phyloP scores from a whole-genome alignment of 2,329 filamentous ascomycete genomes.

The Aspergillus viridinutans region DNA sequence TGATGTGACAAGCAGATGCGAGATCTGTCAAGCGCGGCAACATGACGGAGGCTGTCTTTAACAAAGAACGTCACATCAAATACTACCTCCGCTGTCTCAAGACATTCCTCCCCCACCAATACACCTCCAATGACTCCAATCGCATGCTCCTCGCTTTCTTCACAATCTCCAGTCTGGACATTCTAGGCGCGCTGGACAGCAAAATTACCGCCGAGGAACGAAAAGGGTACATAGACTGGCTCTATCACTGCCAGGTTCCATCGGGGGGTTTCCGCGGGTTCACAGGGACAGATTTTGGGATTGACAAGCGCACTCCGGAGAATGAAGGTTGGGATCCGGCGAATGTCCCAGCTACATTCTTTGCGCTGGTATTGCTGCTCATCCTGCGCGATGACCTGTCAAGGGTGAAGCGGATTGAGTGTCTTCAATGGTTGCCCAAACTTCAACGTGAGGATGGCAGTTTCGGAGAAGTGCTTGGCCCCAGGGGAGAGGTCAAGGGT shows the following conservation, averaged over 20 bases:
- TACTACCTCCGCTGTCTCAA: conserved; percentile 91
- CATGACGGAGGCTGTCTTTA: conserved; percentile 30
- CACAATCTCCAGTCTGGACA: conserved; percentile 76
- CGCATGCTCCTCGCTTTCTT: conserved; percentile 89
- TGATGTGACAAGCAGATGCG: background rate
- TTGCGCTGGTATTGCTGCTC: conserved; percentile 73
- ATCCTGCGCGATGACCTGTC: conserved; percentile 60
- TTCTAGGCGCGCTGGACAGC: conserved; percentile 63
- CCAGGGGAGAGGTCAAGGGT: conserved; percentile 61
- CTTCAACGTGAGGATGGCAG: conserved; percentile 83
- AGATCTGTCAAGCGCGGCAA: conserved; percentile 2
- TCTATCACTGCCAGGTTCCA: conserved; percentile 80
- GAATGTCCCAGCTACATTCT: conserved; percentile 83
- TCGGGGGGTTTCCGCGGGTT: conserved; percentile 85
- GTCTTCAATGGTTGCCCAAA: conserved; percentile 67
- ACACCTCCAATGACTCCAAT: conserved; percentile 84
- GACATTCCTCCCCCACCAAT: conserved; percentile 72
- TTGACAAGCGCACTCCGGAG: conserved; percentile 44
- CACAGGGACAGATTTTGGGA: conserved; percentile 60
- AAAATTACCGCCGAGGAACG: conserved; percentile 53
- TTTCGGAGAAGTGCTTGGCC: conserved; percentile 76
- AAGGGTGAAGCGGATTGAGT: conserved; percentile 63
- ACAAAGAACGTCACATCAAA: conserved; percentile 66
- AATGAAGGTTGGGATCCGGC: conserved; percentile 66
- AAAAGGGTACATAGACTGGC: conserved; percentile 63